Evolutionary conservation across 768 basidiomycete genomes (phyloP).

Genomic region (Mycena pura): DNA sequence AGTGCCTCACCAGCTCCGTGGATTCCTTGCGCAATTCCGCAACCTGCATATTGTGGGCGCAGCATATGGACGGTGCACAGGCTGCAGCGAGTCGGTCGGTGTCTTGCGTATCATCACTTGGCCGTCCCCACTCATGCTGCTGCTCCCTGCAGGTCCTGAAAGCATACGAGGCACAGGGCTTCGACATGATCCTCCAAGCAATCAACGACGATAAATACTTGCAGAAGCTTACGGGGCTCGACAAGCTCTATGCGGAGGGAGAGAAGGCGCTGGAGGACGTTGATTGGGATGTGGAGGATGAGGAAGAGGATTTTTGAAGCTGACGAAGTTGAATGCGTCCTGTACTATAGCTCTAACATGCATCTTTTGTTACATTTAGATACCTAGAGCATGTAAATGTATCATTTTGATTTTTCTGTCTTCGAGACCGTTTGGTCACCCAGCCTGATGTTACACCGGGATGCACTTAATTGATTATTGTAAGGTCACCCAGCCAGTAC

Average conservation of each 20-base stretch:
- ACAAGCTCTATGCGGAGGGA: constrained; percentile 77
- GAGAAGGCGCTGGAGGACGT: constrained; percentile 73
- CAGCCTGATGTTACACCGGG: too few relatives aligned
- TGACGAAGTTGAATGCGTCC: too few relatives aligned
- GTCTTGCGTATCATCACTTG: neutral
- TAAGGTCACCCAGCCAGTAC: too few relatives aligned
- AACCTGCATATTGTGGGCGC: constrained; percentile 85
- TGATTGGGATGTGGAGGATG: constrained; percentile 78
- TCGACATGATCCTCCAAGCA: constrained; percentile 77
- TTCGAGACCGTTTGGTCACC: too few relatives aligned
- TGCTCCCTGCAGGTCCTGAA: constrained; percentile 62
- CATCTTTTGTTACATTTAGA: too few relatives aligned
- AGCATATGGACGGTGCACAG: constrained; percentile 88
- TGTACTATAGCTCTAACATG: too few relatives aligned
- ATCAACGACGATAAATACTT: constrained; percentile 85
- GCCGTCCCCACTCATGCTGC: neutral
- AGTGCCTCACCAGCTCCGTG: constrained; percentile 94
- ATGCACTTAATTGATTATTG: too few relatives aligned
- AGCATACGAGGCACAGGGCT: constrained; percentile 85
- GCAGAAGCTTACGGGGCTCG: constrained; percentile 78
- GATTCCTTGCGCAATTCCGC: constrained; percentile 86
- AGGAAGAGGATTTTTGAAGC: constrained; percentile 36
- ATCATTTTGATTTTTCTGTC: too few relatives aligned
- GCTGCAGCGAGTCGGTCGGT: constrained; percentile 82
- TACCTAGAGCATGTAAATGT: too few relatives aligned